Base-by-base conservation (phyloP, 2,329 filamentous ascomycete species). In the Aspergillus jensenii region DNA sequence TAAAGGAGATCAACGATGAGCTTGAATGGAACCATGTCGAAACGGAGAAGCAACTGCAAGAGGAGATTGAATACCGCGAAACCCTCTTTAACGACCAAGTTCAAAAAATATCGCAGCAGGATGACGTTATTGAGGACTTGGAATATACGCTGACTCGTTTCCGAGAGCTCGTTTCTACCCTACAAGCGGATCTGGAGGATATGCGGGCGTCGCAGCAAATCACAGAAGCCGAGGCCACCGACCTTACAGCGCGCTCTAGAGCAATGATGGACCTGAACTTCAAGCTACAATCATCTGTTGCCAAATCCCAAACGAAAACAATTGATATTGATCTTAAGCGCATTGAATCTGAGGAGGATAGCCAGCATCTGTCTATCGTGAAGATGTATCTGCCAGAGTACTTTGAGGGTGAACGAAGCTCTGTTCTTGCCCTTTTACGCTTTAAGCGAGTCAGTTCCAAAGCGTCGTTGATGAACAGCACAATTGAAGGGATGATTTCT, bases 211-310 rank as follows among this genome's bases (percentile, higher is more conserved):
- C 92, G 4, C 91, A 96, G 68, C 91, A 93, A 45, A 90, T 98
- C 65, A 96, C 92, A 1, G 95, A 98, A 74, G 89, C 89, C 15
- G 93, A 98, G 73, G 92, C 93, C 1, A 92, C 93, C 71, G 91
- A 98, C 73, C 85, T 98, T 55, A 93, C 88, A 63, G 90, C 86
- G 67, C 89, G 91, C 61, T 96, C 93, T 45, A 87, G 92, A 62
- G 92, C 93, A 54, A 96, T 99, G 89, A 90, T 96, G 85, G 93
- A 99, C 69, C 83, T 99, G 46, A 98, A 98, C 74, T 85, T 93
- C 83, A 96, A 96, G 76, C 83, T 99, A 44, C 93, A 96, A 70
- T 85, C 90, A 56, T 96, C 92, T 12, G 92, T 92, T 11, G 85
- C 91, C 41, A 96, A 96, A 79, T 90, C 93, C 3, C 93, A 96